These are phyloP conservation scores for Lichtheimia hyalospora DNA, from an alignment of 371 early-diverging fungal genomes.

Conservation along the genomic window DNA sequence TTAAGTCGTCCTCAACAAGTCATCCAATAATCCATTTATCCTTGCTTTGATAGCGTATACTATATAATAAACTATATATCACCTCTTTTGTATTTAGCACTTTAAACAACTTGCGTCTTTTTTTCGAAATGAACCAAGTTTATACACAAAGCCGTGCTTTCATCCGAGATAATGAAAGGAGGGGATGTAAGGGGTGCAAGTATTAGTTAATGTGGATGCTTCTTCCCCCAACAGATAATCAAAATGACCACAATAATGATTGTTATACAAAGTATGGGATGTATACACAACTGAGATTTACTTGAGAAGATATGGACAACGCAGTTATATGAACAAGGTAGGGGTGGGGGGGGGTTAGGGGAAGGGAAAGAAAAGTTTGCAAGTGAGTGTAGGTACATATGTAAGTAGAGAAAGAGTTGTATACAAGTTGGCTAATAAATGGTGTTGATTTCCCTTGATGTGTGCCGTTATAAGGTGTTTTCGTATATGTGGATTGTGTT, in stretches of 20 bases:
- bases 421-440: neutral
- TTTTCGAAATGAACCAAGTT: neutral
- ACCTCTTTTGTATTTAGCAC: neutral
- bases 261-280: no score
- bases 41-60: neutral
- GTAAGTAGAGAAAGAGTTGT: neutral
- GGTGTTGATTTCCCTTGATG: neutral
- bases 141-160: no score
- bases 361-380: neutral
- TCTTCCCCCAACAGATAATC: no score
- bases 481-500: neutral
- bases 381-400: neutral
- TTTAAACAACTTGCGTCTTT: neutral
- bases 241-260: no score
- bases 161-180: no score
- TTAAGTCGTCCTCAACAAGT: slow-evolving; percentile 40
- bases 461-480: neutral
- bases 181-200: no score
- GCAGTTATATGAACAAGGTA: neutral
- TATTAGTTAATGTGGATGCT: no score
- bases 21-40: neutral
- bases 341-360: neutral
- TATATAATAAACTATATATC: neutral
- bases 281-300: no score
- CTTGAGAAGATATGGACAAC: slow-evolving; percentile 1